Evolutionary conservation across 306 rosid genomes (phyloP), one percentile per base, ranked within the genome.

Genomic region (Dalbergia oliveri): DNA sequence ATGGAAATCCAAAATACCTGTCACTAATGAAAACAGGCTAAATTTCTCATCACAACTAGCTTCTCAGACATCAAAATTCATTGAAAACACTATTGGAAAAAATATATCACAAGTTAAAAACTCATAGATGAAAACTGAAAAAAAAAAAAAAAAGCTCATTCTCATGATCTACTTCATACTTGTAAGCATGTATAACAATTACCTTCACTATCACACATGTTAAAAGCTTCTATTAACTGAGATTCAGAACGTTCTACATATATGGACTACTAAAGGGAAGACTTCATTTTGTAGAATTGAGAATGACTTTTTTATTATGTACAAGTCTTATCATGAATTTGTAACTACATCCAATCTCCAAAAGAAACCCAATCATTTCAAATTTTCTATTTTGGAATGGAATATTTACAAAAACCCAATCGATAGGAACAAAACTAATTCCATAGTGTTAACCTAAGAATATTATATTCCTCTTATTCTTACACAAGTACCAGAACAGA

Each of bases 11-110:
- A 23, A 50, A 11, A 35, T 49, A 69, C 59, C 18, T 13, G 56
- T 50, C 72, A 56, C 82, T 80, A 14, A 50, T 76, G 70, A 75
- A 64, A 43, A 7, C 58, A 45, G 69, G 37, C 50, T 43, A 14
- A 21, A 31, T 35, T 69, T 35, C 51, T 21, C 11, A 14, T 11
- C 66, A 65, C 21, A 54, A 33, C 56, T 11, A 59, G 62, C 26
- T 43, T 16, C 68, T 73, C 43, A 78, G 59, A 44, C 68, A 67
- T 43, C 84, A 68, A 37, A 37, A 66, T 41, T 51, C 64, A 37
- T 18, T 16, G n/a, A 45, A 63, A 75, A 77, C 51, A 47, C 54
- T 11, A 35, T 14, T 31, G 21, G 60, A 13, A 23, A 74, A 21
- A 54, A 79, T 34, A 12, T 4, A 62, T 49, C 75, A 54, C 12